Conservation (phyloP, 306 rosid genomes). For the Trifolium dubium region DNA sequence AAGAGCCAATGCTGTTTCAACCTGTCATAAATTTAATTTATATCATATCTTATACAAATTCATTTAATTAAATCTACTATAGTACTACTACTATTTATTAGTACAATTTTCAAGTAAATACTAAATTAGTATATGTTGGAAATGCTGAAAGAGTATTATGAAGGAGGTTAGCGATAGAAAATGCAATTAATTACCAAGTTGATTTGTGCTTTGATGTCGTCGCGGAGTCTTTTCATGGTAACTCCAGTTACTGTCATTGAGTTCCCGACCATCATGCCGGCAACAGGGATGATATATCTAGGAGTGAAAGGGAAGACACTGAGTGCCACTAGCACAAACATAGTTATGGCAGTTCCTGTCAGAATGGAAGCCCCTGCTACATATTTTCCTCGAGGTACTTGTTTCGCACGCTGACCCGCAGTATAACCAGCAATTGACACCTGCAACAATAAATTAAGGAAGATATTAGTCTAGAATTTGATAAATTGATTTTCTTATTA, state of each 20-base stretch:
- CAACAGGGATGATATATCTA: slow-evolving; percentile 82
- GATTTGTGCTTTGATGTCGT: slow-evolving; percentile 75
- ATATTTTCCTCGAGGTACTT: slow-evolving; percentile 79
- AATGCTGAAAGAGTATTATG: not conserved
- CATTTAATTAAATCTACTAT: not conserved
- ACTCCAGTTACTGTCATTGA: slow-evolving; percentile 97
- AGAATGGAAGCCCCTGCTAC: slow-evolving; percentile 85
- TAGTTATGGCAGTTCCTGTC: slow-evolving; percentile 78
- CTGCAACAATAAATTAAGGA: slow-evolving; percentile 38
- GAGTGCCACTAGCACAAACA: slow-evolving; percentile 66
- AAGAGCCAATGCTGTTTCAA: slow-evolving; percentile 91
- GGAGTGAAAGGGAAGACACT: slow-evolving; percentile 93
- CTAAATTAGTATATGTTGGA: not conserved
- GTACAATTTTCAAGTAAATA: not conserved
- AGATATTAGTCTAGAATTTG: not conserved
- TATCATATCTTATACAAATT: not conserved
- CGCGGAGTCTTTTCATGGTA: slow-evolving; percentile 89
- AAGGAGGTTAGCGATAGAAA: not conserved
- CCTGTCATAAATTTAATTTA: slow-evolving; percentile 49
- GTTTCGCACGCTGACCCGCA: slow-evolving; percentile 90
- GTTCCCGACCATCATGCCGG: slow-evolving; percentile 99
- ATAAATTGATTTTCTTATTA: not conserved
- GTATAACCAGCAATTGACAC: slow-evolving; percentile 89
- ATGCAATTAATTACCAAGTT: slow-evolving; percentile 61
- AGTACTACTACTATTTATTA: not conserved